phyloP scores from a whole-genome alignment of 2,329 filamentous ascomycete species.

The Mycocentrospora acerina region DNA sequence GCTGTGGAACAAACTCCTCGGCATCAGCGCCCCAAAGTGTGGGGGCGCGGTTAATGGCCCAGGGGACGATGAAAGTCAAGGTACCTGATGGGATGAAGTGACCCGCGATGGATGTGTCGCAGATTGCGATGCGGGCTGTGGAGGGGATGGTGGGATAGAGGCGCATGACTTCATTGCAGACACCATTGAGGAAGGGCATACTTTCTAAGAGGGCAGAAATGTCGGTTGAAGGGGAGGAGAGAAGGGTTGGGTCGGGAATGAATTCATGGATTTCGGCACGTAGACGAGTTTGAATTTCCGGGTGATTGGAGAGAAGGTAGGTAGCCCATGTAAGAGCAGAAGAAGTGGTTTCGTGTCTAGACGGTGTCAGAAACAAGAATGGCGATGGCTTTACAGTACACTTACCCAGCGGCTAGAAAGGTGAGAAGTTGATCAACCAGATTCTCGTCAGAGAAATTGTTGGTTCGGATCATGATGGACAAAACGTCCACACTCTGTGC shows the following conservation, averaged over 20 bases:
- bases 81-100: constrained; percentile 45
- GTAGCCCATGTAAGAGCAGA: constrained; percentile 74
- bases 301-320: constrained; percentile 68
- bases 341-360: constrained; percentile 73
- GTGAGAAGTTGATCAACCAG: constrained; percentile 59
- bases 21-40: constrained; percentile 47
- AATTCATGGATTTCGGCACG: constrained; percentile 66
- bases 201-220: constrained; percentile 44
- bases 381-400: constrained; percentile 4
- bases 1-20: constrained; percentile 46
- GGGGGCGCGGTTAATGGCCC: constrained; percentile 47
- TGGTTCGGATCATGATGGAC: constrained; percentile 54
- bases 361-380: constrained; percentile 1
- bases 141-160: constrained; percentile 44
- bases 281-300: constrained; percentile 65
- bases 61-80: constrained; percentile 41
- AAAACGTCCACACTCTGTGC: constrained; percentile 45
- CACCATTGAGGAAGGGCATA: constrained; percentile 49
- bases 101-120: constrained; percentile 35
- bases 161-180: constrained; percentile 48
- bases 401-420: constrained; percentile 57
- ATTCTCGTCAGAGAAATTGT: constrained; percentile 55
- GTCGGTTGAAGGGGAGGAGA: constrained; percentile 19
- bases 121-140: constrained; percentile 32
- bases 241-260: constrained; percentile 51